Base-by-base conservation (phyloP, 2,329 filamentous ascomycete species). In the Clonostachys byssicola region DNA sequence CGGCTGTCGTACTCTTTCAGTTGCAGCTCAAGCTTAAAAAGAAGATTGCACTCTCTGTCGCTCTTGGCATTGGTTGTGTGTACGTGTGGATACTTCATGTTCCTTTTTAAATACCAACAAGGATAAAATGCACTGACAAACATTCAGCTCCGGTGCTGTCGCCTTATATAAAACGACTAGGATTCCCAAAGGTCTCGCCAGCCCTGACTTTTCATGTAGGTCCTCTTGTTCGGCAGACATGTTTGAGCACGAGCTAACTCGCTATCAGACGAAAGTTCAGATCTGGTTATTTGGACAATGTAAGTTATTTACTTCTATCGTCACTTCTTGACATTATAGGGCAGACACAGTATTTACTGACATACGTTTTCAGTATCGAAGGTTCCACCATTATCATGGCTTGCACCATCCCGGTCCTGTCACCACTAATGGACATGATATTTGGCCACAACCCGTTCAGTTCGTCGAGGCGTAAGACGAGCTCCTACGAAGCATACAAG, bases 281-380 rank as follows among this genome's bases (percentile, higher is more conserved):
- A 48, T 20, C 54, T 71, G 10, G 59, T 70, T 6, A 62, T 71
- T 41, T 73, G 70, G 69, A 72, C 68, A 2, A 60, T 60, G 66
- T 70, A 58, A 56, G 59, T 42, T 34, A 38, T 18, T 6, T 30
- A 2, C 9, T 30, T 30, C 3, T 10, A 8, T 17, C 5, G 30
- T 12, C 17, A 13, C 9, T 39, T 4, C 16, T 16, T 12, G 5
- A 18, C 7, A 17, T 17, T 30, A 41, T 34, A 39, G 17, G 7
- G n/a, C 12, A n/a, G 6, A 39, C n/a, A 39, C 14, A 8, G 36
- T n/a, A 8, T 38, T 14, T 14, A 13, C 33, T 43, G 39, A 47
- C 16, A 17, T 7, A 5, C 16, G 6, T 30, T 30, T 18, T 13
- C 30, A 47, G 46, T 20, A 33, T 49, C 35, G 47, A 49, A 42